Evolutionary conservation across 352 stramenopile genomes (phyloP).

Genomic region (Globisporangium polare): DNA sequence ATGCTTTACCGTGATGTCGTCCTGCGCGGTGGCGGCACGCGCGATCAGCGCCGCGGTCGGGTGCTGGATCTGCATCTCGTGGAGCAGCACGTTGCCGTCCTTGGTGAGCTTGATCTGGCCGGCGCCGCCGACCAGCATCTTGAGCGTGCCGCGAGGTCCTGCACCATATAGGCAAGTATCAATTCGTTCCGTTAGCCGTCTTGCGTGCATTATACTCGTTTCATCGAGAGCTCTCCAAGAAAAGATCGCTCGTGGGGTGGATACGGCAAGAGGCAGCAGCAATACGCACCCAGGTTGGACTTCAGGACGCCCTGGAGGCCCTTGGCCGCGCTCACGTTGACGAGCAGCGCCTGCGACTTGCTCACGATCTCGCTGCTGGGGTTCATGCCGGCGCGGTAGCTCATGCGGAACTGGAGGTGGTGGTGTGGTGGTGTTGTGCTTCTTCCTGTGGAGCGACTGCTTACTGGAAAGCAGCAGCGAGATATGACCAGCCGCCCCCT

Average conservation of each 20-base stretch:
- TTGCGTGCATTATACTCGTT: not conserved
- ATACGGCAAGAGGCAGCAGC: not conserved
- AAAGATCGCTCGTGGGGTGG: not conserved
- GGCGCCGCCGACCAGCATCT: slow-evolving; percentile 99
- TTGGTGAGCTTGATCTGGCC: slow-evolving; percentile 99
- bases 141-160: slow-evolving; percentile 98
- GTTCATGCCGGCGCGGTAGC: slow-evolving; percentile 85
- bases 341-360: slow-evolving; percentile 93
- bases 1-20: slow-evolving; percentile 77
- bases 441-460: not conserved
- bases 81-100: slow-evolving; percentile 98
- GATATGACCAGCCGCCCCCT: not conserved
- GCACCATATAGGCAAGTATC: not conserved
- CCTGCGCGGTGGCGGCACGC: slow-evolving; percentile 96
- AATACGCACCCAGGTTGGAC: slow-evolving; percentile 83
- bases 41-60: slow-evolving; percentile 98
- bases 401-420: slow-evolving; percentile 34
- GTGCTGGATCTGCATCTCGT: slow-evolving; percentile 99
- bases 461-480: not conserved
- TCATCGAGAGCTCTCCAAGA: not conserved
- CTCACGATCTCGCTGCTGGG: slow-evolving; percentile 97
- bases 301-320: slow-evolving; percentile 96
- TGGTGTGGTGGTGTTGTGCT: not conserved
- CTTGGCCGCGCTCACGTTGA: slow-evolving; percentile 97
- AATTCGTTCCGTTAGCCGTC: not conserved